phyloP scores from a whole-genome alignment of 345 rosid genomes.

The Salix exigua region DNA sequence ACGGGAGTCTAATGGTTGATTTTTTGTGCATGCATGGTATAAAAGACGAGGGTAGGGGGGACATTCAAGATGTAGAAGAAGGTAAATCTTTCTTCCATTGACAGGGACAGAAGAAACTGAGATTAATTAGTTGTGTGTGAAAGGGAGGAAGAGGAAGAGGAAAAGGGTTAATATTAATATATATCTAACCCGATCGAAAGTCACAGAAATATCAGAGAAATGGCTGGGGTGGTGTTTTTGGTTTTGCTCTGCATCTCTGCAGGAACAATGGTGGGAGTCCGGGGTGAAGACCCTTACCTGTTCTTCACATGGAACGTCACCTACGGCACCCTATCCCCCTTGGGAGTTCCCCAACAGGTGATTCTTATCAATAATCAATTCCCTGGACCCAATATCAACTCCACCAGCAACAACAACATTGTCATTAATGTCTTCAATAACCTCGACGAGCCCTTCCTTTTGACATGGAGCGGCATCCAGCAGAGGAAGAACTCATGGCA shows the following conservation, averaged over 20 bases:
- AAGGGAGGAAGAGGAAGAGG: no score
- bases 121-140: no score
- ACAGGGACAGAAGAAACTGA: no score
- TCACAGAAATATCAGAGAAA: no score
- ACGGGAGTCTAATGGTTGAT: neutral
- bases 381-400: conserved; percentile 70
- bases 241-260: neutral
- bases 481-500: conserved; percentile 37
- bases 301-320: conserved; percentile 15
- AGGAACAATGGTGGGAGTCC: neutral
- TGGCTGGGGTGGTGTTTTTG: neutral
- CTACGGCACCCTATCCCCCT: conserved; percentile 5
- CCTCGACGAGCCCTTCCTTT: conserved; percentile 63
- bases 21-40: neutral
- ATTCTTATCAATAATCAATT: conserved; percentile 66
- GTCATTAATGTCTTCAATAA: conserved; percentile 63
- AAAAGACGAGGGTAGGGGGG: neutral
- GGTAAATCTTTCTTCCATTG: no score
- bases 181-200: no score
- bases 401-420: conserved; percentile 74
- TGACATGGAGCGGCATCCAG: conserved; percentile 31
- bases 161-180: no score
- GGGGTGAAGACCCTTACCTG: conserved; percentile 7
- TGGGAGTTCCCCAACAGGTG: conserved; percentile 38
- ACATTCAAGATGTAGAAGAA: neutral